Evolutionary conservation across 495 filamentous ascomycete species (phyloP).

Genomic region (Xylaria telfairii): DNA sequence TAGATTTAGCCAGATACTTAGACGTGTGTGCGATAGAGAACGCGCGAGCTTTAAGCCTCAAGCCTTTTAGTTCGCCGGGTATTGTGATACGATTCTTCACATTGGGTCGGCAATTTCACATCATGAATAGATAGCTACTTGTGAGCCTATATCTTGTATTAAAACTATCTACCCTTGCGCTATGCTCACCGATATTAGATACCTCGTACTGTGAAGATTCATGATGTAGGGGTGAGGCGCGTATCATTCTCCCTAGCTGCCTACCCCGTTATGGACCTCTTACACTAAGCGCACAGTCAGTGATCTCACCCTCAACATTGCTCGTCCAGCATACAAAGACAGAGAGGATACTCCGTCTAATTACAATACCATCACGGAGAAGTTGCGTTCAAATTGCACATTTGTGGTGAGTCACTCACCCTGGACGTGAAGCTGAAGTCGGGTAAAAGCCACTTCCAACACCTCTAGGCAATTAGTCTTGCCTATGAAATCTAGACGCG

Average conservation of each 20-base stretch:
- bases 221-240: background rate
- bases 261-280: background rate
- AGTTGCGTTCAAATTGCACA: background rate
- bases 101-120: background rate
- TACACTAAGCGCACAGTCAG: background rate
- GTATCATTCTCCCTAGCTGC: background rate
- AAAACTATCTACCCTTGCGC: background rate
- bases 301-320: background rate
- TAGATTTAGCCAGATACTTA: constrained; percentile 13
- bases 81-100: constrained; percentile 1
- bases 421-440: background rate
- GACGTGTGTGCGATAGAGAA: constrained; percentile 8
- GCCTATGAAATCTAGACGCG: background rate
- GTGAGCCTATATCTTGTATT: background rate
- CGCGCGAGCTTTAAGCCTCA: background rate
- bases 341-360: background rate
- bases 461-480: background rate
- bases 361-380: background rate
- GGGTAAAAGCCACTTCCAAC: background rate
- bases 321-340: background rate
- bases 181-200: background rate
- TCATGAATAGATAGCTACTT: background rate
- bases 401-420: background rate
- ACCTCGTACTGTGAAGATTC: background rate
- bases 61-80: background rate